phyloP scores from a whole-genome alignment of 345 rosid species.

The Erodium maritimum region DNA sequence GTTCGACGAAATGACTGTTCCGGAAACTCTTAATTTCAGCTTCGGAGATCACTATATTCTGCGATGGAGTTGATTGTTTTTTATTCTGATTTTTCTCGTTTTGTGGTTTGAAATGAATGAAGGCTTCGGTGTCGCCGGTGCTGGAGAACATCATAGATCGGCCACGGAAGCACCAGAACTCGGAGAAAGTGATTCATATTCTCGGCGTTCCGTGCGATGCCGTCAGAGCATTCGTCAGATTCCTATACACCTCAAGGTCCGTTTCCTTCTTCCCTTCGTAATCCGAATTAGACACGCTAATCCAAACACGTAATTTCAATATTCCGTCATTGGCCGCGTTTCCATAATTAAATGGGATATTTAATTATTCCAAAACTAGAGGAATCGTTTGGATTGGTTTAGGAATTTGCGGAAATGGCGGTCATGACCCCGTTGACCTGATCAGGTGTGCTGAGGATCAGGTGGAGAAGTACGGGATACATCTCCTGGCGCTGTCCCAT shows the following conservation, averaged over 20 bases:
- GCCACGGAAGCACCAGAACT: constrained; percentile 30
- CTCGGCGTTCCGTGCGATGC: constrained; percentile 38
- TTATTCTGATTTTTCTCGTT: not conserved
- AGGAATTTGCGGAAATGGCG: not conserved
- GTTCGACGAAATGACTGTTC: not conserved
- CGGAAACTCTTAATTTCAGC: not conserved
- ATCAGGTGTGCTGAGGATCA: constrained; percentile 52
- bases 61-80: too few relatives aligned
- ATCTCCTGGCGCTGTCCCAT: constrained; percentile 67
- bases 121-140: constrained; percentile 32
- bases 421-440: not conserved
- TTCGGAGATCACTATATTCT: too few relatives aligned
- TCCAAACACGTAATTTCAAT: not conserved
- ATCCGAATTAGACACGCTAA: too few relatives aligned
- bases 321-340: not conserved
- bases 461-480: constrained; percentile 69
- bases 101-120: not conserved
- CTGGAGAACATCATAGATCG: constrained; percentile 29
- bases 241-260: constrained; percentile 30
- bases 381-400: not conserved
- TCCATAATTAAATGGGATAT: not conserved
- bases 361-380: not conserved
- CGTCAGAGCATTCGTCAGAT: constrained; percentile 27
- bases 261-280: not conserved
- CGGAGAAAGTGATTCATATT: constrained; percentile 23